Percentiles rank a stretch among this genome's conserved stretches.
Conservation (phyloP, 2,329 filamentous ascomycete genomes). For the Colletotrichum horii region DNA sequence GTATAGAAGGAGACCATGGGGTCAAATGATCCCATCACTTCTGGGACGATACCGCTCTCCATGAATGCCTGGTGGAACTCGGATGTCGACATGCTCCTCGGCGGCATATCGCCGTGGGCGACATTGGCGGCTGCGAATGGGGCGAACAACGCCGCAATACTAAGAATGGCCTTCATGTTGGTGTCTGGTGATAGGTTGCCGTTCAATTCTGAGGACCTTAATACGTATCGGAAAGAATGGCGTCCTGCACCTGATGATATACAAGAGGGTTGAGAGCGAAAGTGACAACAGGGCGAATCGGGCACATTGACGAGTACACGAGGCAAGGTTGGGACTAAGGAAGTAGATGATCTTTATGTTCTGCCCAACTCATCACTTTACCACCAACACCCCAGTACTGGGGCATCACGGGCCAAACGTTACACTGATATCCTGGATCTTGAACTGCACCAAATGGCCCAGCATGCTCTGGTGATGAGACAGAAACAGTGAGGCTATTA, state of each 20-base stretch:
- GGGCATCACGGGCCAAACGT: not conserved
- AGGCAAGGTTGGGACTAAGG: not conserved
- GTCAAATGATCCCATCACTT: constrained; percentile 30
- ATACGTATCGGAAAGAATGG: not conserved
- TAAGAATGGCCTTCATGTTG: constrained; percentile 3
- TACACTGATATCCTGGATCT: not conserved
- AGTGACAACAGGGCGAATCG: not conserved
- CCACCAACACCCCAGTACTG: not conserved
- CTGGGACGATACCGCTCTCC: constrained; percentile 30
- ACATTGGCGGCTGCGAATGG: not conserved
- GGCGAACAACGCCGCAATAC: not conserved
- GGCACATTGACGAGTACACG: not conserved
- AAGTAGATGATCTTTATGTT: not conserved
- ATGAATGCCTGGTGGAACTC: constrained; percentile 30
- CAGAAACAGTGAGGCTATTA: constrained; percentile 4
- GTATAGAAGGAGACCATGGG: constrained; percentile 31
- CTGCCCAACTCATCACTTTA: not conserved
- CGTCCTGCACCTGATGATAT: not conserved
- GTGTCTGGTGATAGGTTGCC: too few relatives aligned
- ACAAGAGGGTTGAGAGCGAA: not conserved
- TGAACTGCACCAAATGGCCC: not conserved
- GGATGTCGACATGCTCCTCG: constrained; percentile 25
- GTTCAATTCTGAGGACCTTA: not conserved
- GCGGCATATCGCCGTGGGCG: constrained; percentile 2
- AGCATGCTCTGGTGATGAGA: constrained; percentile 10